Conservation (phyloP, 805 yeast species). For the Metschnikowia bowlesiae region DNA sequence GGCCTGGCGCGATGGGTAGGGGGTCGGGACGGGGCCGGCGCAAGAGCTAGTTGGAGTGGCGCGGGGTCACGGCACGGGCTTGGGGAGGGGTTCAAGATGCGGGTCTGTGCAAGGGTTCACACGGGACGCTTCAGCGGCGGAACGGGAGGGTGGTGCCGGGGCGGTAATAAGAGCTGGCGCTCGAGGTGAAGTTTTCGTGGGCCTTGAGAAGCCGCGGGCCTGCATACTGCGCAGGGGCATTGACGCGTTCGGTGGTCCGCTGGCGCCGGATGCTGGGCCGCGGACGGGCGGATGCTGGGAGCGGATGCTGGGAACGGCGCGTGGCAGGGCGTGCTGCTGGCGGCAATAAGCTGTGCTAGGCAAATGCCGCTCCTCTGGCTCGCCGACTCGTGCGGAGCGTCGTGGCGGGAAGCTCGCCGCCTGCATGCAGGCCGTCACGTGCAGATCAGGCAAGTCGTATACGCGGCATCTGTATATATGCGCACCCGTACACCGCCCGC, state of each 20-base stretch:
- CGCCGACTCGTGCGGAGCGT: too few species aligned
- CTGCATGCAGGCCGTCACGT: too few species aligned
- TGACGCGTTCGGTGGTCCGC: background rate
- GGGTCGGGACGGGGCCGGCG: too few species aligned
- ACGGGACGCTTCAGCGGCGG: background rate
- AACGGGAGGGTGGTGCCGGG: background rate
- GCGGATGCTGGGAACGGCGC: background rate
- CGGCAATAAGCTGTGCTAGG: too few species aligned
- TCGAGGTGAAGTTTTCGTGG: slow-evolving; percentile 2
- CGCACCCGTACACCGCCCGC: too few species aligned
- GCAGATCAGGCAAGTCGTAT: too few species aligned
- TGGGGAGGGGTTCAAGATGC: background rate
- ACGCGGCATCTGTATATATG: too few species aligned
- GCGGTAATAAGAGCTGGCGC: slow-evolving; percentile 2
- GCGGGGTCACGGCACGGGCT: background rate
- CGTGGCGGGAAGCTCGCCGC: too few species aligned
- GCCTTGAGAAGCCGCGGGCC: slow-evolving; percentile 1
- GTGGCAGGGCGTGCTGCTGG: too few species aligned
- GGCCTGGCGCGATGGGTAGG: too few species aligned
- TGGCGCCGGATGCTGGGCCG: background rate
- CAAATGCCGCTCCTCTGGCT: too few species aligned
- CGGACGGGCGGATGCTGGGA: background rate
- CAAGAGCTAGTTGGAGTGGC: too few species aligned
- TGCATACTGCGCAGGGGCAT: slow-evolving; percentile 1
- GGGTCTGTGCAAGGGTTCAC: background rate